Base-by-base conservation (phyloP, 2,329 filamentous ascomycete species). In the Leptographium lundbergii region DNA sequence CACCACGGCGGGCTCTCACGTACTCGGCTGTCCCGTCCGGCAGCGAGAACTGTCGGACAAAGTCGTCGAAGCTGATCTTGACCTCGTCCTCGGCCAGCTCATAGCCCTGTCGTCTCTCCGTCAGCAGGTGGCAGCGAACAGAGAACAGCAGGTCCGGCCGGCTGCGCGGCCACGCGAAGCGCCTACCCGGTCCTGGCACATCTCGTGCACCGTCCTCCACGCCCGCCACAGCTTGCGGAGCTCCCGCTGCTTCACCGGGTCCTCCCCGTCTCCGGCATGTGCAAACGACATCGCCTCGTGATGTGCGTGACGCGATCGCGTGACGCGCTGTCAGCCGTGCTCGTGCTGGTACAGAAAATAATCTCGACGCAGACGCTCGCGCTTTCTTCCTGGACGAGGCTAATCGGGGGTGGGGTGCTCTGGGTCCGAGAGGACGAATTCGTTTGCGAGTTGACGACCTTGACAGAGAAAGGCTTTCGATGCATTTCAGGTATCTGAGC, bases 181-280 rank as follows among this genome's bases (percentile, higher is more conserved):
- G 52, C 87, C 67, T 82, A 96, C 91, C 72, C 92, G 78, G 73
- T 97, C 94, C 62, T 82, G 79, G 66, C 94, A 87, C 92, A 99
- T 95, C 79, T 99, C 89, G 73, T 95, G 90, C 55, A 91, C 85
- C 10, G 94, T 99, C 73, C 85, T 85, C 84, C 89, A 95, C 67
- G 91, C 90, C 73, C 92, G 88, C 92, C 94, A 99, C 66, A 96
- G 83, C 70, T 88, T 85, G 68, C 81, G 75, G 55, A 79, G 72
- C 72, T 77, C 75, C 70, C 79, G 79, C 65, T 75, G 72, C 71
- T 77, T 78, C 63, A 74, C 68, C 62, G 72, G 70, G 51, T 61
- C 61, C 48, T 63, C 63, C n/a, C 45, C 17, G 42, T 39, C 50
- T 22, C 42, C 54, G 6, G 19, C 1, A 1, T 25, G 24, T 17